phyloP scores from a whole-genome alignment of 192 early-diverging fungal species.

The Rhizophlyctis rosea region DNA sequence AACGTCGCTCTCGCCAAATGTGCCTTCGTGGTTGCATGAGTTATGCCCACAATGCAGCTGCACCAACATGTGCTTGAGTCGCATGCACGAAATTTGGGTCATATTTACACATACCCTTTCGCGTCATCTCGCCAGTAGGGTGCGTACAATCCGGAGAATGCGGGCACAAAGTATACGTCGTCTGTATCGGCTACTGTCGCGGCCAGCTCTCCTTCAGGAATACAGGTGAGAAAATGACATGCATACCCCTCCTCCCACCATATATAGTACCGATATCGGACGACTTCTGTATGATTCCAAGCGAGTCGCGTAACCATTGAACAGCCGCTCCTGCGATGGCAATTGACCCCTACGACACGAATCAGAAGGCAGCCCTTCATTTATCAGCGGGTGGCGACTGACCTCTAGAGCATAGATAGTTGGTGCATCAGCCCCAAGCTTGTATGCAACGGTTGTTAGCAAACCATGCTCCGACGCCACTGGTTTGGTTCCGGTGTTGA shows the following conservation, averaged over 20 bases:
- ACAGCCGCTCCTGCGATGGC: conserved; percentile 88
- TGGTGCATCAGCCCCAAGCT: conserved; percentile 68
- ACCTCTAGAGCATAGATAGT: conserved; percentile 81
- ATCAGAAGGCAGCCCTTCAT: background rate
- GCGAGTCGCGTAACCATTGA: conserved; percentile 85
- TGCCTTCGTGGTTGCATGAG: conserved; percentile 79
- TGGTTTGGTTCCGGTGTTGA: conserved; percentile 78
- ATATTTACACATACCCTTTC: conserved; percentile 44
- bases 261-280: conserved; percentile 65
- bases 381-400: background rate
- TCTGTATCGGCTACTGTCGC: conserved; percentile 67
- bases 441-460: conserved; percentile 85
- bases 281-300: conserved; percentile 73
- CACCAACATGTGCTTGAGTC: background rate
- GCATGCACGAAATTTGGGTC: background rate
- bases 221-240: background rate
- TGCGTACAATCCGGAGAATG: conserved; percentile 89
- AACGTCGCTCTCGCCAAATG: conserved; percentile 87
- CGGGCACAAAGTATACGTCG: conserved; percentile 94
- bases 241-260: too few relatives aligned
- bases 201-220: conserved; percentile 57
- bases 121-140: conserved; percentile 94
- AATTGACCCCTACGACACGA: conserved; percentile 63
- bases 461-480: conserved; percentile 81
- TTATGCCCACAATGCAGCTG: conserved; percentile 78